Conservation (phyloP, 306 rosid species). For the Prunus mongolica region DNA sequence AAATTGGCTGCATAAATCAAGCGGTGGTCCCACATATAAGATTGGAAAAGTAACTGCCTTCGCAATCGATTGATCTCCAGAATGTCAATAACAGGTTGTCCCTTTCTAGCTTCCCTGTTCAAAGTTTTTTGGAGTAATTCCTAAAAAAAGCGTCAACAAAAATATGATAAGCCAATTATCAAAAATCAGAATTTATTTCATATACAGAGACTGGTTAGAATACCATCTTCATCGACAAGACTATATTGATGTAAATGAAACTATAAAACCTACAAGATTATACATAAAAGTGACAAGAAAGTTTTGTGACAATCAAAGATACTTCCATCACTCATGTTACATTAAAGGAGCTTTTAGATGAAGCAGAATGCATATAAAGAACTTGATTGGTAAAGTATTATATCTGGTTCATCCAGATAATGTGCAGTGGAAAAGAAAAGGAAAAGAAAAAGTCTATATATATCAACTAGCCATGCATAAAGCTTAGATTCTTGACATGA, state of each 20-base stretch:
- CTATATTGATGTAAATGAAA: not conserved
- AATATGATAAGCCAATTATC: constrained; percentile 4
- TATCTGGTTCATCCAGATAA: constrained; percentile 14
- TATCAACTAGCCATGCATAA: not conserved
- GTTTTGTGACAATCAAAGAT: constrained; percentile 2
- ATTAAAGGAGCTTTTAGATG: not conserved
- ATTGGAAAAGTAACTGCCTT: constrained; percentile 80
- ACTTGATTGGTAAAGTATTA: not conserved
- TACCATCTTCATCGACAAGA: not conserved
- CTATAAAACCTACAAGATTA: not conserved
- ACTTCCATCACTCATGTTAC: not conserved
- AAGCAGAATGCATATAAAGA: not conserved
- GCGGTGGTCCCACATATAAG: constrained; percentile 84
- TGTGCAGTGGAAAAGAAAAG: constrained; percentile 2
- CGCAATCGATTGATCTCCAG: constrained; percentile 76
- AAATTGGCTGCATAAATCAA: constrained; percentile 45
- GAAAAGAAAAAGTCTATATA: not conserved
- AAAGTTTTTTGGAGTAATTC: constrained; percentile 56
- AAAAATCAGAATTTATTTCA: not conserved
- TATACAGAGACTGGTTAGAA: not conserved
- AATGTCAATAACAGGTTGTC: constrained; percentile 69
- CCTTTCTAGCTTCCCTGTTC: constrained; percentile 48
- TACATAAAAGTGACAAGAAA: not conserved
- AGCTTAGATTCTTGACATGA: constrained; percentile 4
- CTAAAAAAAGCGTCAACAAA: constrained; percentile 40